Conservation (phyloP, 2,329 filamentous ascomycete genomes). For the Didymella exigua region DNA sequence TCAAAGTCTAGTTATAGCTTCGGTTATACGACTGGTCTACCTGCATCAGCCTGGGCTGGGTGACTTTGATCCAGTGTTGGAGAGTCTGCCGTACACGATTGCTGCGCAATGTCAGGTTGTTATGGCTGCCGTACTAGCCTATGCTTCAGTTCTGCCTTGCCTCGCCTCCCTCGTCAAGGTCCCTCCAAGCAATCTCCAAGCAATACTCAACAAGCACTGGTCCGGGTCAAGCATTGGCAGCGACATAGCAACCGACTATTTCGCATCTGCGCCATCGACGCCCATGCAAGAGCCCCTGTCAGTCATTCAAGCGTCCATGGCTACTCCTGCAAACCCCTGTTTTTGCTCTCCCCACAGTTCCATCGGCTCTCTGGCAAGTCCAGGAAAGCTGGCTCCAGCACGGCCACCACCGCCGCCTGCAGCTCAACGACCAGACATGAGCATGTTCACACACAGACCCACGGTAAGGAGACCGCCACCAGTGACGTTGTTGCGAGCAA, state of each 20-base stretch:
- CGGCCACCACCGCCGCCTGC: constrained; percentile 30
- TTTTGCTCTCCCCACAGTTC: background rate
- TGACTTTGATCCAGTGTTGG: too few relatives aligned
- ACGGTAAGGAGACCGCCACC: too few relatives aligned
- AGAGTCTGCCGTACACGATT: constrained; percentile 30
- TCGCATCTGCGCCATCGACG: background rate
- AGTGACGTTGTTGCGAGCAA: too few relatives aligned
- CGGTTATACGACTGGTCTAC: too few relatives aligned
- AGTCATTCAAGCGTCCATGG: constrained; percentile 27
- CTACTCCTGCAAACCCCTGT: constrained; percentile 9
- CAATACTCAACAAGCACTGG: constrained; percentile 21
- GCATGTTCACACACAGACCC: too few relatives aligned
- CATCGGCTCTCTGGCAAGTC: background rate
- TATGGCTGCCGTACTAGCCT: constrained; percentile 31
- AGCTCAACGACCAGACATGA: constrained; percentile 29
- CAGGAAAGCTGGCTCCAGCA: constrained; percentile 13
- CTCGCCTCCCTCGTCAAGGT: constrained; percentile 19
- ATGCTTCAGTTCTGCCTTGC: constrained; percentile 27
- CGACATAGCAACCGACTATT: constrained; percentile 15
- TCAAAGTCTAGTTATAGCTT: too few relatives aligned
- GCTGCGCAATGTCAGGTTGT: constrained; percentile 32
- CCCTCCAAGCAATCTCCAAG: constrained; percentile 4
- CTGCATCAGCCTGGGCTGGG: too few relatives aligned
- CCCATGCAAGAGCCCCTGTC: constrained; percentile 20
- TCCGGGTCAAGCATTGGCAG: constrained; percentile 31